Evolutionary conservation across 768 basidiomycete species (phyloP).

Genomic region (Termitomyces sp.): DNA sequence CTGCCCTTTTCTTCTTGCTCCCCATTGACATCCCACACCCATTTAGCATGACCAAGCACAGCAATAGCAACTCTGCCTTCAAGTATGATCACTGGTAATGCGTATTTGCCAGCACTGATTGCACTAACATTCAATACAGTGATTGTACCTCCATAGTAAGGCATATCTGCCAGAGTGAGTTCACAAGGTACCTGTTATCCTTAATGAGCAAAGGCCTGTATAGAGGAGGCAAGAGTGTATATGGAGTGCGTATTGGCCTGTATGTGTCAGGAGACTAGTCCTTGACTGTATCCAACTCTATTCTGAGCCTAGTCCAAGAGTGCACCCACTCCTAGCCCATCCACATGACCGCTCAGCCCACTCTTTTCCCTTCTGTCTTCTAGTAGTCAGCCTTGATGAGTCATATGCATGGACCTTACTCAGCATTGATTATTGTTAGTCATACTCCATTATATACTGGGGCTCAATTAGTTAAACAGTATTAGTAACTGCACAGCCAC

Average conservation of each 20-base stretch:
- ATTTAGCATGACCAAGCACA: conserved; percentile 71
- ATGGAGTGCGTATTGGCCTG: conserved; percentile 48
- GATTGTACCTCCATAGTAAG: conserved; percentile 68
- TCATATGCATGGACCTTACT: too few relatives aligned
- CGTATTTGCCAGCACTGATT: conserved; percentile 62
- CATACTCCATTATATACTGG: too few relatives aligned
- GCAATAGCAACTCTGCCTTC: conserved; percentile 86
- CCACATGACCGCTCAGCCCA: too few relatives aligned
- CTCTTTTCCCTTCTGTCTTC: too few relatives aligned
- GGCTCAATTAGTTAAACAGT: too few relatives aligned
- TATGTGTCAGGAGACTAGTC: too few relatives aligned
- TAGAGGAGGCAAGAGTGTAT: conserved; percentile 53
- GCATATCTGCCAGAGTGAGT: conserved; percentile 65
- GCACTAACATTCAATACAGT: conserved; percentile 81
- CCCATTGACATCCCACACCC: conserved; percentile 68
- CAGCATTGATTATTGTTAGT: too few relatives aligned
- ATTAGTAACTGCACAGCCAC: too few relatives aligned
- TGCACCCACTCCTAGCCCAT: too few relatives aligned
- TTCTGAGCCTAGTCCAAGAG: too few relatives aligned
- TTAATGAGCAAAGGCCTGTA: conserved; percentile 55
- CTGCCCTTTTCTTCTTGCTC: conserved; percentile 36
- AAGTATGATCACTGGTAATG: conserved; percentile 70
- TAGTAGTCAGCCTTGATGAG: too few relatives aligned
- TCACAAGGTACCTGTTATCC: conserved; percentile 64
- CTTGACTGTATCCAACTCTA: too few relatives aligned